phyloP scores from a whole-genome alignment of 2,329 filamentous ascomycete species.

The Ciborinia camelliae region DNA sequence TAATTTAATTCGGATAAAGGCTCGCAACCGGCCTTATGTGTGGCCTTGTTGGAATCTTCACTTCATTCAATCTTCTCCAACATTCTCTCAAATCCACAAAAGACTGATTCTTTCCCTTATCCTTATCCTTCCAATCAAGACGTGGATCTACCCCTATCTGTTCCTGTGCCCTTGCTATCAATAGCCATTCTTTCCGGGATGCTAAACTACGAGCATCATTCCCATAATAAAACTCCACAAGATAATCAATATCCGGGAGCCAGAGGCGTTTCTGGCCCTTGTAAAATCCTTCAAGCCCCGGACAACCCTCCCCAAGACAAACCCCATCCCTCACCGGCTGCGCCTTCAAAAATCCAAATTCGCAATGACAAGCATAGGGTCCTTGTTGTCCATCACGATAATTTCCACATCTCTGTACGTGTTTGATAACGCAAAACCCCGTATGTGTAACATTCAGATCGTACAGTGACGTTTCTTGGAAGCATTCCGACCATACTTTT shows the following conservation, averaged over 20 bases:
- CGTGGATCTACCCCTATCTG: neutral
- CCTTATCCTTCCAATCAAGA: neutral
- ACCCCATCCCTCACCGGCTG: neutral
- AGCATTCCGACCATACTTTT: neutral
- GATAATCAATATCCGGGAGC: neutral
- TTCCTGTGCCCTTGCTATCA: neutral
- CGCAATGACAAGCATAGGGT: neutral
- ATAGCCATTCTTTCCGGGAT: neutral
- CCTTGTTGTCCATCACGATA: neutral
- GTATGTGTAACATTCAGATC: neutral
- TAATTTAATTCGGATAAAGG: neutral
- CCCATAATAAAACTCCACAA: neutral
- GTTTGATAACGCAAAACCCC: neutral
- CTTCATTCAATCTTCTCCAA: too few relatives aligned
- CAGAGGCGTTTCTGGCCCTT: neutral
- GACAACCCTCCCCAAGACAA: constrained; percentile 5
- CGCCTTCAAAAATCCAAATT: neutral
- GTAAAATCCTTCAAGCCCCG: neutral
- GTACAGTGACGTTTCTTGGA: fast-evolving
- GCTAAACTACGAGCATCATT: too few relatives aligned
- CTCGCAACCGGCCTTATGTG: neutral
- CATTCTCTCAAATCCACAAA: neutral
- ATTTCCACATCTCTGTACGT: neutral
- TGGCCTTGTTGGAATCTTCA: too few relatives aligned
- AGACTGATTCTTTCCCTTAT: neutral